Evolutionary conservation across 371 early-diverging fungal species (phyloP), one percentile per base, ranked within the genome.

Genomic region (Lichtheimia hyalospora): DNA sequence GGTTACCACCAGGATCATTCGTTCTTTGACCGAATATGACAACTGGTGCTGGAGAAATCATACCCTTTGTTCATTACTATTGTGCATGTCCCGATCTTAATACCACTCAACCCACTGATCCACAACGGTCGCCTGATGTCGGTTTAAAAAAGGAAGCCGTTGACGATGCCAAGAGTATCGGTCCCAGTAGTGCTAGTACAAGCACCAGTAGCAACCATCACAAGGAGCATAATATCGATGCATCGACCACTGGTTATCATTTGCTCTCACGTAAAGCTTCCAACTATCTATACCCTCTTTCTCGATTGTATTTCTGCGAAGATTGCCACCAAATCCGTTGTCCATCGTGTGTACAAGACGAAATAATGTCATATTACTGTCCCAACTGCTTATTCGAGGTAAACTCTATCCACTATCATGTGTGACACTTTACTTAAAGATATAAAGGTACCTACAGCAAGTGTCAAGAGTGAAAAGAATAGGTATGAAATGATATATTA

Each of bases 331-430:
- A 86, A 48, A 76, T 94, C 39, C 79, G 89, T 25, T 96, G 97
- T 72, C 80, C 87, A 28, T 82, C 80, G 14, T 97, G 97, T 67
- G 83, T 91, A 2, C 81, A 88, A 62, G 91, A 92, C 58, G 95
- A 95, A 64, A 88, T 93, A 6, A 88, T 90, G 5, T 91, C 89
- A 49, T 95, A 93, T 73, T 96, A 90, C 67, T 97, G 97, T 69
- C 95, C 97, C 7, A 94, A 92, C 68, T 97, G 96, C 63, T 83
- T 96, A 55, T 97, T 97, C 69, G 96, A 97, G 70, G 95, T 71
- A 55, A 21, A 15, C 28, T 42, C 46, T 46, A 46, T 20, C 10
- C 5, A 8, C 23, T 2, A 21, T n/a, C 44, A 46, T 2, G 6
- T 8, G 23, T 16, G n/a, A 27, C 5, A 49, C 25, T 8, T 40